phyloP scores from a whole-genome alignment of 2,329 filamentous ascomycete genomes.

The Leptographium procerum region DNA sequence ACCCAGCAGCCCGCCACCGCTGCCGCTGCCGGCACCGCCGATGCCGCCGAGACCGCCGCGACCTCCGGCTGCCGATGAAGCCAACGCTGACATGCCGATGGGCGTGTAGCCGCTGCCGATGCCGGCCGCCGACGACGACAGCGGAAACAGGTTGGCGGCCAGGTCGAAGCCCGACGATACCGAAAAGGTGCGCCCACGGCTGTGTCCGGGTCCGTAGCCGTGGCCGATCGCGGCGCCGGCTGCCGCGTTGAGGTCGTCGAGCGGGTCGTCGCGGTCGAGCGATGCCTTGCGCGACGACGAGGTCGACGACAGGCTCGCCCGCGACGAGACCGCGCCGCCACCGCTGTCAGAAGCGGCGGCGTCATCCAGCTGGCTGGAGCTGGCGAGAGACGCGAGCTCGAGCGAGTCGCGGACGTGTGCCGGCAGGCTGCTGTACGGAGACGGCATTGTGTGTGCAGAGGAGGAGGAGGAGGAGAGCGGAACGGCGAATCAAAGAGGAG shows the following conservation, averaged over 20 bases:
- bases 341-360: slow-evolving; percentile 47
- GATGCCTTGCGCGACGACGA: slow-evolving; percentile 65
- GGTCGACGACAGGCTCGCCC: slow-evolving; percentile 75
- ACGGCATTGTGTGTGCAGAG: slow-evolving; percentile 21
- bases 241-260: slow-evolving; percentile 50
- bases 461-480: neutral
- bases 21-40: slow-evolving; percentile 25
- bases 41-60: slow-evolving; percentile 41
- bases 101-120: slow-evolving; percentile 69
- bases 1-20: slow-evolving; percentile 47
- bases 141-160: slow-evolving; percentile 79
- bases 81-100: slow-evolving; percentile 58
- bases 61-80: slow-evolving; percentile 36
- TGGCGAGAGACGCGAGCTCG: slow-evolving; percentile 89
- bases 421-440: slow-evolving; percentile 31
- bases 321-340: slow-evolving; percentile 57
- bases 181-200: slow-evolving; percentile 59
- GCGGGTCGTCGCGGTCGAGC: slow-evolving; percentile 74
- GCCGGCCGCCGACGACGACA: slow-evolving; percentile 66
- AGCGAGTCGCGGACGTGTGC: slow-evolving; percentile 70
- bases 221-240: slow-evolving; percentile 17
- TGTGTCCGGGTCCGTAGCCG: slow-evolving; percentile 27
- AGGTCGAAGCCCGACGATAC: slow-evolving; percentile 93
- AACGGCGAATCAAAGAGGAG: neutral
- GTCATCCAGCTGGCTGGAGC: slow-evolving; percentile 53